Evolutionary conservation across 2,329 filamentous ascomycete genomes (phyloP).

Genomic region (Fusarium zealandicum): DNA sequence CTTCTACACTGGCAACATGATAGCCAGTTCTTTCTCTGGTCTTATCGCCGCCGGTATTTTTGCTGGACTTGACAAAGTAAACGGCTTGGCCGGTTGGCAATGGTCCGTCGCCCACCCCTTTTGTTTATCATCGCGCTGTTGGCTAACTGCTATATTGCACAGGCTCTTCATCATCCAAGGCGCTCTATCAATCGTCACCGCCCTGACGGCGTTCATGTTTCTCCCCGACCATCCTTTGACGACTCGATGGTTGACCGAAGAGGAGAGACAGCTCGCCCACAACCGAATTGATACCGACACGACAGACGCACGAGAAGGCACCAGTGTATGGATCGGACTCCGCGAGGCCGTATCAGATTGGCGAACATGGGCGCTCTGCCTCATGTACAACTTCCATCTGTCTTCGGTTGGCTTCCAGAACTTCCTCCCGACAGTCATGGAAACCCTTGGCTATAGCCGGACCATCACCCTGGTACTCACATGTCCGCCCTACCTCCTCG

Average conservation of each 20-base stretch:
- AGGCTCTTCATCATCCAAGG: constrained; percentile 45
- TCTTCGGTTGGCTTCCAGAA: constrained; percentile 42
- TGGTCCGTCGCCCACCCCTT: constrained; percentile 25
- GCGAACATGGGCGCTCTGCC: constrained; percentile 40
- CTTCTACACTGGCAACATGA: constrained; percentile 51
- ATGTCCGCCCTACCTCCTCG: constrained; percentile 57
- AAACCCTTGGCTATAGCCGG: constrained; percentile 53
- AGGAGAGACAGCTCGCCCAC: constrained; percentile 52
- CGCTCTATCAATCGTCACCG: constrained; percentile 39
- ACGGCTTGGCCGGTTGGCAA: constrained; percentile 41
- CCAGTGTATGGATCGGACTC: constrained; percentile 46
- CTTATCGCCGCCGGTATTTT: constrained; percentile 55
- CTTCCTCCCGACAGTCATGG: constrained; percentile 48
- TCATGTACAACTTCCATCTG: constrained; percentile 40
- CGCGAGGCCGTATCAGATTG: constrained; percentile 38
- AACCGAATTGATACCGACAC: constrained; percentile 46
- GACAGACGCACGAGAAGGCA: constrained; percentile 43
- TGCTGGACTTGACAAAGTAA: constrained; percentile 38
- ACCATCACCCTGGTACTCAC: constrained; percentile 58
- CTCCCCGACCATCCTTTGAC: constrained; percentile 49
- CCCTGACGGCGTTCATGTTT: constrained; percentile 43
- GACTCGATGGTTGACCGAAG: constrained; percentile 46
- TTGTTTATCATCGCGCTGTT: background rate
- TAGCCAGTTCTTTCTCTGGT: constrained; percentile 50
- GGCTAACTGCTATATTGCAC: background rate